Percentiles rank a stretch among this genome's conserved stretches.
Evolutionary conservation across 495 filamentous ascomycete species (phyloP).

Genomic region (Tirmania nivea): DNA sequence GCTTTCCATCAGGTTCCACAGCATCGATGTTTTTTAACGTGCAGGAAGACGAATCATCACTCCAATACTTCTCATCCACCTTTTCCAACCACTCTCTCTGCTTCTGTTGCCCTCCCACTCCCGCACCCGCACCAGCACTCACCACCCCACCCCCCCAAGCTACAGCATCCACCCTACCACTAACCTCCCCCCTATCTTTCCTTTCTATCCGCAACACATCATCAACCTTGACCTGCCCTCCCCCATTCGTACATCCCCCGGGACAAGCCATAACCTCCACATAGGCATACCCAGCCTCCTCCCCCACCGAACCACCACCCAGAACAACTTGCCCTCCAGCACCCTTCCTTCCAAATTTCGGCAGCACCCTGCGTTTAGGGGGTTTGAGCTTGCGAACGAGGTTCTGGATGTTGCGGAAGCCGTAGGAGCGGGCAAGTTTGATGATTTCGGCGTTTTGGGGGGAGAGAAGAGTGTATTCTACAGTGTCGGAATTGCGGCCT

Average conservation of each 20-base stretch:
- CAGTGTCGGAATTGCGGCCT: conserved; percentile 75
- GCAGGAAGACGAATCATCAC: neutral
- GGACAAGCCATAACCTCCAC: conserved; percentile 99
- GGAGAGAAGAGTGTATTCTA: conserved; percentile 49
- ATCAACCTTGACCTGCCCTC: conserved; percentile 77
- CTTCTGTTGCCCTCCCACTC: conserved; percentile 41
- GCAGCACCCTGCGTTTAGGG: conserved; percentile 50
- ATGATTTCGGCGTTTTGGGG: conserved; percentile 31
- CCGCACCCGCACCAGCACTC: conserved; percentile 21
- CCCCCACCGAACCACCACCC: conserved; percentile 8
- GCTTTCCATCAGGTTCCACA: conserved; percentile 6
- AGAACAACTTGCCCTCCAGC: conserved; percentile 16
- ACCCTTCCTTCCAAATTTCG: conserved; percentile 23
- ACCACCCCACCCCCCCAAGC: conserved; percentile 17
- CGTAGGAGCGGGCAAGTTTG: conserved; percentile 77
- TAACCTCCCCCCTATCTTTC: conserved; percentile 3
- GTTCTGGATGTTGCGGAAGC: conserved; percentile 95
- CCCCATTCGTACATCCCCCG: conserved; percentile 91
- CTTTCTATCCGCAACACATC: conserved; percentile 30
- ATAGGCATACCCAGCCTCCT: conserved; percentile 47
- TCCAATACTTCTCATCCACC: conserved; percentile 91
- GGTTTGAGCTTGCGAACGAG: conserved; percentile 78
- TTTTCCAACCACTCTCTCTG: conserved; percentile 69
- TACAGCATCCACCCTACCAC: conserved; percentile 8
- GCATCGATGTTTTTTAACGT: conserved; percentile 2